Base-by-base conservation (phyloP, 306 rosid species). In the Medicago truncatula region DNA sequence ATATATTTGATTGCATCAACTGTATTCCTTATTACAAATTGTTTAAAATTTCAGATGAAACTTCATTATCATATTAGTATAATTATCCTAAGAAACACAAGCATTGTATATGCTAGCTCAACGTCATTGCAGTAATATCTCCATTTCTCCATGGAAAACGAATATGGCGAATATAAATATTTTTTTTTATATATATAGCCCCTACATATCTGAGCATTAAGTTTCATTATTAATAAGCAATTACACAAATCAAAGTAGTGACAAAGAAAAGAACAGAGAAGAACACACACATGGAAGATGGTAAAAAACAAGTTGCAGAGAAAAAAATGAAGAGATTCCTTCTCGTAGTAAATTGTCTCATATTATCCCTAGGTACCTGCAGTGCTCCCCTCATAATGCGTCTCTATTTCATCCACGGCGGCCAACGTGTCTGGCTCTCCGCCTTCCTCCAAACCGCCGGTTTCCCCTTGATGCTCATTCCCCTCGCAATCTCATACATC, bases 371-470 rank as follows among this genome's bases (percentile, higher is more conserved):
- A 16, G 98, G 97, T 6, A 70, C 56, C 74, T 25, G 76, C 77
- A 89, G 91, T 5, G 96, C 94, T 17, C 98, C 96, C 7, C 67
- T 93, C 52, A 38, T 89, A 2, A 78, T 79, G 86, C 89, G 98
- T 14, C 91, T 93, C 68, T 93, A 93, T 82, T 93, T 86, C 86
- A 3, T 90, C 74, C 89, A 86, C 31, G 96, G 98, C 54, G 94
- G 98, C 68, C 58, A 87, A 0, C 87, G 97, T 0, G 82, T 91
- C 17, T 89, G 97, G 96, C 89, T 93, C 6, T 87, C 92, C 0
- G 62, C 87, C 85, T 84, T 67, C 75, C 95, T 93, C 9, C 60
- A 89, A 74, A 88, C 97, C 52, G 89, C 81, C 5, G 96, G 90
- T 47, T 93, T 86, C 79, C 98, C 98, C 1, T 1, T 93, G 73